Evolutionary conservation across 2,329 filamentous ascomycete species (phyloP), one percentile per base, ranked within the genome.

Genomic region (Canariomyces notabilis): DNA sequence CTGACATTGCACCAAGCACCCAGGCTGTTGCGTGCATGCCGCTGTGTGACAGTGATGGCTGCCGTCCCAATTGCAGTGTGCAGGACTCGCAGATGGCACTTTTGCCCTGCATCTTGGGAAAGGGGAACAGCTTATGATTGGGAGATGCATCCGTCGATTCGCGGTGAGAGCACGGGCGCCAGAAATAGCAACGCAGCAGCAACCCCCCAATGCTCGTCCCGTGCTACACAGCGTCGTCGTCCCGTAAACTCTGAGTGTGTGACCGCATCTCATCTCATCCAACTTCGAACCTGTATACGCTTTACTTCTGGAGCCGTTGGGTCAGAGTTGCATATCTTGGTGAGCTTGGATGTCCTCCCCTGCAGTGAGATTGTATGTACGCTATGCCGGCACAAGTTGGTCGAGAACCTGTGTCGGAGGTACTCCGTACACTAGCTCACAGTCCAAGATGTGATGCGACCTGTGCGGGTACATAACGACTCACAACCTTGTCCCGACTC

Each of bases 111-210:
- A 23, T 32, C 21, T 34, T 42, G 14, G 23, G n/a, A n/a, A n/a
- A n/a, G n/a, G n/a, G n/a, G n/a, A n/a, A n/a, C n/a, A n/a, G n/a
- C n/a, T n/a, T n/a, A n/a, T n/a, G n/a, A n/a, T n/a, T n/a, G n/a
- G n/a, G n/a, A n/a, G n/a, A n/a, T n/a, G n/a, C n/a, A n/a, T n/a
- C n/a, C n/a, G n/a, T n/a, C n/a, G n/a, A n/a, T n/a, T n/a, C n/a
- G n/a, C n/a, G n/a, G n/a, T n/a, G n/a, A 8, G 22, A n/a, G n/a
- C 18, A 23, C 37, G 23, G 46, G 33, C 4, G 46, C 56, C 57
- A 57, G 46, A 59, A 60, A 60, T 60, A 60, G 58, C 53, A 50
- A 37, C 33, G 15, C 38, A 29, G 4, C n/a, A n/a, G n/a, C n/a
- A n/a, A n/a, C n/a, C n/a, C 26, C 14, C 18, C 15, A 37, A 49